phyloP scores from a whole-genome alignment of 139 green algal genomes.

The Astrephomene gubernaculifera region DNA sequence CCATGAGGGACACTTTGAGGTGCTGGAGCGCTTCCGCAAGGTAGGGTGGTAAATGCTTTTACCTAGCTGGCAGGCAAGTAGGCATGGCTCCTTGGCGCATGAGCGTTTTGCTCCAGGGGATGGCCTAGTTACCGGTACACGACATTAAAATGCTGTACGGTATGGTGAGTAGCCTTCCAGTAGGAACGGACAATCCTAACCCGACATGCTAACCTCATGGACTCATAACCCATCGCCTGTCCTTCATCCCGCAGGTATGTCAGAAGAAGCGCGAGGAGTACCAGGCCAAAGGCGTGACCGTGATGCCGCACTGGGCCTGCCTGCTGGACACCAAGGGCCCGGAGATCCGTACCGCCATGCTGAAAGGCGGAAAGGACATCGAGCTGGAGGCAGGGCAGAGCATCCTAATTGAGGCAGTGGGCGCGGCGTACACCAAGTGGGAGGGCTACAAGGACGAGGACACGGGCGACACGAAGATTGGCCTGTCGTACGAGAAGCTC shows the following conservation, averaged over 20 bases:
- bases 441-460: conserved; percentile 61
- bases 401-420: conserved; percentile 70
- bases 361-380: conserved; percentile 63
- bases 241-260: conserved; percentile 36
- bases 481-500: conserved; percentile 72
- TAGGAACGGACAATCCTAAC: no score
- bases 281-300: background rate
- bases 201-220: no score
- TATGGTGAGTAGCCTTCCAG: no score
- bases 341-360: conserved; percentile 75
- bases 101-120: no score
- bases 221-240: background rate
- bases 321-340: conserved; percentile 78
- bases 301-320: conserved; percentile 37
- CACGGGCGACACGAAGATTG: conserved; percentile 67
- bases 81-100: no score
- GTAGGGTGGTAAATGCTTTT: no score
- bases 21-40: conserved; percentile 72
- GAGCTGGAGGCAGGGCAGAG: conserved; percentile 62
- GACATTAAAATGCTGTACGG: no score
- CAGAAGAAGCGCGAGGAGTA: conserved; percentile 36
- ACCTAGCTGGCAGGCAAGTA: no score
- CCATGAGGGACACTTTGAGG: conserved; percentile 68
- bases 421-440: conserved; percentile 62
- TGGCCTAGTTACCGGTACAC: no score